phyloP scores from a whole-genome alignment of 768 basidiomycete species.

The Russula earlei region DNA sequence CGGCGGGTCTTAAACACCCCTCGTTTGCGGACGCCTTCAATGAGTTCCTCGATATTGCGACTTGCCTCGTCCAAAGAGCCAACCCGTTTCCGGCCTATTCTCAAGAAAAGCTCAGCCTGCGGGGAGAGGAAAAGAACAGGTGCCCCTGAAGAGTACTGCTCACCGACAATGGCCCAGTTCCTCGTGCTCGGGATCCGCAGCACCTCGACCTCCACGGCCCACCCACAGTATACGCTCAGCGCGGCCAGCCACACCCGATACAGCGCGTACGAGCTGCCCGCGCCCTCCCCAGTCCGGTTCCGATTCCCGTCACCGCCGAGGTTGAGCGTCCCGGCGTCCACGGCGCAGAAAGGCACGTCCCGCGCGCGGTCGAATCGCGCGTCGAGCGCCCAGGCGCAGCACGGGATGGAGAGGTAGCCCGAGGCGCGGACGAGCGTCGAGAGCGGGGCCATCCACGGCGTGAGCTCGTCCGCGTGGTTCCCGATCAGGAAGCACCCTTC shows the following conservation, averaged over 20 bases:
- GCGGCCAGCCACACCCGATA: conserved; percentile 85
- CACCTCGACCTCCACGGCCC: conserved; percentile 78
- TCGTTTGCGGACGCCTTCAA: conserved; percentile 45
- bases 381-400: conserved; percentile 83
- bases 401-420: conserved; percentile 79
- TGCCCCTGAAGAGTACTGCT: not conserved
- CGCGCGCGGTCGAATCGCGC: conserved; percentile 46
- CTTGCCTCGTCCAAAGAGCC: conserved; percentile 28
- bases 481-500: conserved; percentile 71
- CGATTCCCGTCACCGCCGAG: conserved; percentile 38
- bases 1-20: conserved; percentile 65
- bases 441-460: conserved; percentile 87
- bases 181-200: conserved; percentile 88
- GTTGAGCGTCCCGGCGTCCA: conserved; percentile 36
- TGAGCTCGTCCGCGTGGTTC: conserved; percentile 94
- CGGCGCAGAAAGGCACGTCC: conserved; percentile 23
- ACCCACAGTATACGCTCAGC: conserved; percentile 66
- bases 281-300: conserved; percentile 46
- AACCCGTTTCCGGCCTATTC: conserved; percentile 28
- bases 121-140: not conserved
- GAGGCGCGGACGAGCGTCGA: conserved; percentile 50
- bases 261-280: conserved; percentile 61
- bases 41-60: conserved; percentile 41
- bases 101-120: not conserved
- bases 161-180: conserved; percentile 88